These are phyloP conservation scores for Dactylorhiza incarnata DNA, from an alignment of 106 monocot species.

Conservation along the genomic window DNA sequence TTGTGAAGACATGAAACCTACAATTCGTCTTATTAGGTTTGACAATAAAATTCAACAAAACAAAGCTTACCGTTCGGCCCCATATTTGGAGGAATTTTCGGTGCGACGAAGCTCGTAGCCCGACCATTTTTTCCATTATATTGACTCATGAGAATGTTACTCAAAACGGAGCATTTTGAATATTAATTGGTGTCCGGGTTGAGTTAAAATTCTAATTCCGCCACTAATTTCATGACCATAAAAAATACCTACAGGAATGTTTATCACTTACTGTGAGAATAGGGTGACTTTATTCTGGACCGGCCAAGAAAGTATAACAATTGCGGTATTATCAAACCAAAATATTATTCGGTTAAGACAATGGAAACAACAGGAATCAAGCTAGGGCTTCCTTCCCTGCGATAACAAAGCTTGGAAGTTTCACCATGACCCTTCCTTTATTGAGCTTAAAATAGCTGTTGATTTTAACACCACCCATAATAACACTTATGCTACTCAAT, in stretches of 20 bases:
- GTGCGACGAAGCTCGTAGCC: too few species aligned
- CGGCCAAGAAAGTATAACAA: neutral
- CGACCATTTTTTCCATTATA: too few species aligned
- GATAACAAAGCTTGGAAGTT: neutral
- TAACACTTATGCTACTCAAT: neutral
- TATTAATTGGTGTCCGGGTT: too few species aligned
- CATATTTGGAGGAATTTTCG: too few species aligned
- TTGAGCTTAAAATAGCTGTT: neutral
- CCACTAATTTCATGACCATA: neutral
- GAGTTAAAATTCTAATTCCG: neutral
- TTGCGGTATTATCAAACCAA: neutral
- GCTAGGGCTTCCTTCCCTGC: neutral
- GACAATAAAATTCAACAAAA: too few species aligned
- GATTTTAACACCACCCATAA: neutral
- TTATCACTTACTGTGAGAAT: neutral
- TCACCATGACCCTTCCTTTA: neutral
- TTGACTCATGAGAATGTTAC: too few species aligned
- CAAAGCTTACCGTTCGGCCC: too few species aligned
- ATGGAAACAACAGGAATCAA: neutral
- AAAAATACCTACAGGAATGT: neutral
- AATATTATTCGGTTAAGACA: neutral
- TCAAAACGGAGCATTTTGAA: too few species aligned
- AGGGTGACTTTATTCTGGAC: neutral
- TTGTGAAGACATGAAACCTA: too few species aligned
- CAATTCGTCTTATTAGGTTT: too few species aligned